Evolutionary conservation across 2,329 filamentous ascomycete genomes (phyloP).

Genomic region (Fusarium tricinctum): DNA sequence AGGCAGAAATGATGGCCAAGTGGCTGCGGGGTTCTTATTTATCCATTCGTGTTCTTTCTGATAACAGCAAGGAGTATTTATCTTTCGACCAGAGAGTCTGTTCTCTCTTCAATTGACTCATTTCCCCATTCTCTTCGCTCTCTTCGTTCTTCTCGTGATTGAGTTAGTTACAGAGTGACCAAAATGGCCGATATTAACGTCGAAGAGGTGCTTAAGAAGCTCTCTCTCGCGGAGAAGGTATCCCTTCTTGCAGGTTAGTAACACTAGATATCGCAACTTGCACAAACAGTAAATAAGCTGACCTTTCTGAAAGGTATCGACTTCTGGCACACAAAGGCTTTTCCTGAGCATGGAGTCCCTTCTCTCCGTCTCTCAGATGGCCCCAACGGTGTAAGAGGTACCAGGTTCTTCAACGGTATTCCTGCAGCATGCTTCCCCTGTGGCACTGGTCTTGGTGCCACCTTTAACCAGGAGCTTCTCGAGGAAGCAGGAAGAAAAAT

Average conservation of each 20-base stretch:
- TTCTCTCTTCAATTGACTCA: conserved; percentile 23
- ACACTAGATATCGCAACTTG: background rate
- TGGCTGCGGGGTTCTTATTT: conserved; percentile 41
- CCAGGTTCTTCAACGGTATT: background rate
- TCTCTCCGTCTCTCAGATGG: background rate
- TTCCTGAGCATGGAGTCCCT: background rate
- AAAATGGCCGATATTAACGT: conserved; percentile 67
- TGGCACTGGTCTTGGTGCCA: conserved; percentile 69
- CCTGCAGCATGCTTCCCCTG: conserved; percentile 67
- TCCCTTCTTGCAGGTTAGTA: conserved; percentile 64
- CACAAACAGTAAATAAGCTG: background rate
- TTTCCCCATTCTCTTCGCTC: background rate
- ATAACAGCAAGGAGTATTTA: conserved; percentile 3
- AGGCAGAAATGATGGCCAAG: conserved; percentile 35
- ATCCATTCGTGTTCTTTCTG: conserved; percentile 18
- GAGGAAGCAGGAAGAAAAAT: conserved; percentile 65
- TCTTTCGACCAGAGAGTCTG: conserved; percentile 3
- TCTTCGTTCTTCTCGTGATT: background rate
- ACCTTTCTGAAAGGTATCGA: conserved; percentile 64
- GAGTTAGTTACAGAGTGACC: background rate
- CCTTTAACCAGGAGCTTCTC: conserved; percentile 68
- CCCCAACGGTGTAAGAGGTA: background rate
- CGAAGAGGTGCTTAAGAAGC: conserved; percentile 67
- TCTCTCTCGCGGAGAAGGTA: conserved; percentile 66
- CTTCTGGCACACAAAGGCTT: conserved; percentile 66